Base-by-base conservation (phyloP, 2,329 filamentous ascomycete species). In the Pseudocercospora crystallina region DNA sequence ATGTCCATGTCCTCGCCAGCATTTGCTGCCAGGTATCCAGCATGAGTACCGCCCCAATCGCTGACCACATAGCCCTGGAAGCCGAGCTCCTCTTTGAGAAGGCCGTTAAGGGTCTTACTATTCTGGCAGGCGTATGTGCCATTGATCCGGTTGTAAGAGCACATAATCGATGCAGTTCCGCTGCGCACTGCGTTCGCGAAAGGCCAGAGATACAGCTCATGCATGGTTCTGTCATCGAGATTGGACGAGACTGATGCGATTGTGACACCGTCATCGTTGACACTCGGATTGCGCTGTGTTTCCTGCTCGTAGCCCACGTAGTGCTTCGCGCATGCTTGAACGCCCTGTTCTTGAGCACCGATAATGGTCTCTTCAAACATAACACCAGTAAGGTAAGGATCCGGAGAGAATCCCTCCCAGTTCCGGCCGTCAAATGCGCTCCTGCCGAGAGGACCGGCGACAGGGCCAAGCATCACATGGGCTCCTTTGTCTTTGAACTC, bases 391-490 rank as follows among this genome's bases (percentile, higher is more conserved):
- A 96, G 75, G 42, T 95, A 90, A 0, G 91, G 90, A 65, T 96
- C 91, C 0, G 87, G 77, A 1, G 89, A 89, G 61, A 96, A 96
- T 0, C 89, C 89, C 69, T 96, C 90, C 90, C 90, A 96, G 59
- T 92, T 94, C 44, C 90, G 80, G 1, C 91, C 91, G 12, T 89
- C 90, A 7, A 87, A 88, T 0, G 90, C 90, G 77, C 89, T 85
- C 47, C 89, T 79, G 2, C 91, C 91, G 0, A 96, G 69, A 0
- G 90, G 87, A 0, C 90, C 91, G 67, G 95, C 87, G 11, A 85
- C 84, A 2, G 91, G 91, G 0, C 91, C 91, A 0, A 96, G 76
- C 1, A 95, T 71, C 2, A 90, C 82, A 66, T 96, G 86, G 61
- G 91, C 75, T 15, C 89, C 89, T 59, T 86, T 84, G 4, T 79